These are phyloP conservation scores for Penicillium sp. DNA, from an alignment of 2,329 filamentous ascomycete genomes.

Conservation along the genomic window DNA sequence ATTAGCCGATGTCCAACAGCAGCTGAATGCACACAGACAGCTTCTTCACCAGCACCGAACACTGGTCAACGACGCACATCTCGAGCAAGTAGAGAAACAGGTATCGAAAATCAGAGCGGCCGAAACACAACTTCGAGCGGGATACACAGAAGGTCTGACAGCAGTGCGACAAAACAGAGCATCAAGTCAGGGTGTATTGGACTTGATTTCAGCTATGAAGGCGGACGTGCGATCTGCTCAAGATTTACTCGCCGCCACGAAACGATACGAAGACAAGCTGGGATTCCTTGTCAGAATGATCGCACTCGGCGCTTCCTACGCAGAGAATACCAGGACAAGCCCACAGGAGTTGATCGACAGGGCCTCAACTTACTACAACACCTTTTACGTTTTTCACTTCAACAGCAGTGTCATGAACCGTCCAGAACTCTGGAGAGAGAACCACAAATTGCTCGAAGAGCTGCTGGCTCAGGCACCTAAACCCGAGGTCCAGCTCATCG, in stretches of 20 bases:
- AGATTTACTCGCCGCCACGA: not conserved
- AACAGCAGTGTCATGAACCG: not conserved
- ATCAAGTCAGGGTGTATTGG: slow-evolving; percentile 1
- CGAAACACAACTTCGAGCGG: not conserved
- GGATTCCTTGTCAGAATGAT: slow-evolving; percentile 5
- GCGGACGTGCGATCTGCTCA: not conserved
- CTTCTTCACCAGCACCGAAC: not conserved
- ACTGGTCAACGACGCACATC: not conserved
- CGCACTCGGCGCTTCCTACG: not conserved
- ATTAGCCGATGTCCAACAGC: not conserved
- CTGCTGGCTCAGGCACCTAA: not conserved
- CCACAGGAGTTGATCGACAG: not conserved
- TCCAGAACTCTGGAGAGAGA: not conserved
- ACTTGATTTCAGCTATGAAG: not conserved
- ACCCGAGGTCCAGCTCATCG: slow-evolving; percentile 2
- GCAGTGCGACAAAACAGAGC: not conserved
- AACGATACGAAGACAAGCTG: slow-evolving; percentile 5
- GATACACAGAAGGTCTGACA: not conserved
- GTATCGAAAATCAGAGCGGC: not conserved
- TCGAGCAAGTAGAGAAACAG: not conserved
- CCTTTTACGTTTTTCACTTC: slow-evolving; percentile 11
- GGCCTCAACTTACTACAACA: not conserved
- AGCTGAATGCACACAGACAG: slow-evolving; percentile 1
- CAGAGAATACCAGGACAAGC: not conserved
- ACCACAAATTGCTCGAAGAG: slow-evolving; percentile 3